A percentile compares a stretch with the other conserved stretches of the same genome.
Evolutionary conservation across 2,329 filamentous ascomycete genomes (phyloP).

Genomic region (Sclerotiophoma versabilis): DNA sequence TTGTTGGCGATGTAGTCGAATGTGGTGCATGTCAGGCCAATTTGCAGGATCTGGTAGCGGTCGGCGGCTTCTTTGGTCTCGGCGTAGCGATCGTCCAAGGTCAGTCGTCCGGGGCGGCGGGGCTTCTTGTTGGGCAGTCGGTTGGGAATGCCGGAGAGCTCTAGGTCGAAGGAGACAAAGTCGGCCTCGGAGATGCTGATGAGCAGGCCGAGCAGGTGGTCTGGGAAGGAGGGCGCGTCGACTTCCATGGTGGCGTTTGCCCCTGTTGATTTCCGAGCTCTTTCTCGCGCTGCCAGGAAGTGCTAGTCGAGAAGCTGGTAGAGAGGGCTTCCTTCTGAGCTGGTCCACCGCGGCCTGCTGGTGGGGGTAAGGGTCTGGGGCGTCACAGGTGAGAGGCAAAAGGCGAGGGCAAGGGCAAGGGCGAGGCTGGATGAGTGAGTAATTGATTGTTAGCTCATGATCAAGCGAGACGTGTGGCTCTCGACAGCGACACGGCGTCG

Average conservation of each 20-base stretch:
- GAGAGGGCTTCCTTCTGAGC: neutral
- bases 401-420: neutral
- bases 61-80: conserved; percentile 68
- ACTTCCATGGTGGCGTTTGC: conserved; percentile 63
- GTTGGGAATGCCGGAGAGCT: conserved; percentile 68
- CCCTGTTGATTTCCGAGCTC: neutral
- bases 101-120: conserved; percentile 51
- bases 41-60: conserved; percentile 69
- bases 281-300: neutral
- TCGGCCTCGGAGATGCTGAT: conserved; percentile 64
- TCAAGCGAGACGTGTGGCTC: conserved; percentile 8
- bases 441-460: conserved; percentile 17
- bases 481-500: neutral
- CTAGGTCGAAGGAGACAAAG: conserved; percentile 71
- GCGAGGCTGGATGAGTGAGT: conserved; percentile 9
- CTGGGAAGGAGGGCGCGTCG: conserved; percentile 57
- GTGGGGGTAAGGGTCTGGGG: neutral
- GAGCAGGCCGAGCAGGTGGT: conserved; percentile 63
- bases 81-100: conserved; percentile 66
- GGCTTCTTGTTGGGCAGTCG: conserved; percentile 48
- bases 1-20: conserved; percentile 58
- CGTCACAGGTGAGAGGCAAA: neutral
- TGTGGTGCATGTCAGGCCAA: conserved; percentile 71
- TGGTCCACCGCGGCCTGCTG: neutral
- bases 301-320: neutral